Evolutionary conservation across 1,284 basidiomycete genomes (phyloP), one percentile per base, ranked within the genome.

Genomic region (Neonothopanus nambi): DNA sequence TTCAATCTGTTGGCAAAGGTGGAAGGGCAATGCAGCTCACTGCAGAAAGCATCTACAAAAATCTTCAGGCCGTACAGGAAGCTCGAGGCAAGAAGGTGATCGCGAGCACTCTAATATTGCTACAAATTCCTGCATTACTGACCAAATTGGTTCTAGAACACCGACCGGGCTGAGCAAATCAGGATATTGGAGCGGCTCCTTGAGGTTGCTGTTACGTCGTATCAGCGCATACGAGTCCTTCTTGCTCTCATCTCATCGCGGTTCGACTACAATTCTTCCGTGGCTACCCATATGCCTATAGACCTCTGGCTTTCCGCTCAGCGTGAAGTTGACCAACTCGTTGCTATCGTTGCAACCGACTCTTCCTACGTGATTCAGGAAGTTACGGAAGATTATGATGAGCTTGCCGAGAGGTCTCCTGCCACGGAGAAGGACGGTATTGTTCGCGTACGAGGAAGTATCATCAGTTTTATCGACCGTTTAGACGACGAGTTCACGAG

Each of bases 401-500:
- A 98, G 62, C 78, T 89, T 52, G 73, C 81, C 28, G 97, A 99
- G 73, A 87, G 97, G 49, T 78, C 84, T 7, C 95, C 96, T 6
- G 77, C 78, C n/a, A 76, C 79, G 3, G 89, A 91, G 61, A 74
- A 78, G 37, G 78, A 76, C 46, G 85, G 87, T 8, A 64, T 89
- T 47, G 89, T 95, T 51, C 79, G 84, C 52, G 87, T 98, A 56
- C 86, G 94, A 51, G 95, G 95, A 41, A 95, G 91, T 67, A 84
- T 98, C 67, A 94, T 96, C 71, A 93, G 91, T 67, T 93, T 98
- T 64, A 82, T 99, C 47, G 97, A 99, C 71, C 88, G 96, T 55
- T 76, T 99, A 49, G 97, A 99, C 70, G 97, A 99, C 65, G 97
- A 99, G 74, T 99, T 99, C 72, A 98, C 94, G 48, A 93, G 93